A percentile compares a stretch with the other conserved stretches of the same genome.
Conservation (phyloP, 176 grass and related monocot genomes). For the Musa acuminata region DNA sequence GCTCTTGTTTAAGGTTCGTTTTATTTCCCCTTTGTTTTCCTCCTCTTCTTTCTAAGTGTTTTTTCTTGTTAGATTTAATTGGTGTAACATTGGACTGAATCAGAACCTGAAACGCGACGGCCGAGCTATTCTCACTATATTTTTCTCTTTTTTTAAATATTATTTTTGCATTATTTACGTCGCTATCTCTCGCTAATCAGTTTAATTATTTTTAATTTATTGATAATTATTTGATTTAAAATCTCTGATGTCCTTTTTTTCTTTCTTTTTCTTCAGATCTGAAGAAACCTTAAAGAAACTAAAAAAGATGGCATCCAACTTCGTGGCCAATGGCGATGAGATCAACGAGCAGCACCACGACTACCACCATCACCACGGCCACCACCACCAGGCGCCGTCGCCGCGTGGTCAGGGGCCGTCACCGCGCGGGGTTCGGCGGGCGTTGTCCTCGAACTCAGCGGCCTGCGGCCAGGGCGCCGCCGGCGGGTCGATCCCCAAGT, state of each 20-base stretch:
- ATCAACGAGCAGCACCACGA: constrained; percentile 7
- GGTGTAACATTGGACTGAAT: not conserved
- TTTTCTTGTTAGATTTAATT: not conserved
- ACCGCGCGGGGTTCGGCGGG: constrained; percentile 28
- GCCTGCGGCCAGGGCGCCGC: constrained; percentile 24
- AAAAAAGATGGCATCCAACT: constrained; percentile 65
- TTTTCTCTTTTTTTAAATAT: not conserved
- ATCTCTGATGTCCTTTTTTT: not conserved
- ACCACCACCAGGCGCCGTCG: constrained; percentile 28
- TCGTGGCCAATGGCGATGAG: constrained; percentile 36
- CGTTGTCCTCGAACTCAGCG: constrained; percentile 24
- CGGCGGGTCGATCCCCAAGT: constrained; percentile 23
- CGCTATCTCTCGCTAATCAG: not conserved
- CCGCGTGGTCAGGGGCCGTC: constrained; percentile 26
- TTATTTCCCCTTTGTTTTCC: not conserved
- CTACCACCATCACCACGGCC: constrained; percentile 16
- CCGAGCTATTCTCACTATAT: too few relatives aligned
- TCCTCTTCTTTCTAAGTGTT: not conserved
- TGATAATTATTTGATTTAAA: not conserved
- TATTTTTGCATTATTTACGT: not conserved
- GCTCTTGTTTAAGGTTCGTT: not conserved
- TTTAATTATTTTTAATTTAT: not conserved
- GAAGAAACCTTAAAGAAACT: not conserved
- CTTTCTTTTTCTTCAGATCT: constrained; percentile 1
- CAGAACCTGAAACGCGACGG: too few relatives aligned